Base-by-base conservation (phyloP, 768 basidiomycete species). In the Pleurotus platypus region DNA sequence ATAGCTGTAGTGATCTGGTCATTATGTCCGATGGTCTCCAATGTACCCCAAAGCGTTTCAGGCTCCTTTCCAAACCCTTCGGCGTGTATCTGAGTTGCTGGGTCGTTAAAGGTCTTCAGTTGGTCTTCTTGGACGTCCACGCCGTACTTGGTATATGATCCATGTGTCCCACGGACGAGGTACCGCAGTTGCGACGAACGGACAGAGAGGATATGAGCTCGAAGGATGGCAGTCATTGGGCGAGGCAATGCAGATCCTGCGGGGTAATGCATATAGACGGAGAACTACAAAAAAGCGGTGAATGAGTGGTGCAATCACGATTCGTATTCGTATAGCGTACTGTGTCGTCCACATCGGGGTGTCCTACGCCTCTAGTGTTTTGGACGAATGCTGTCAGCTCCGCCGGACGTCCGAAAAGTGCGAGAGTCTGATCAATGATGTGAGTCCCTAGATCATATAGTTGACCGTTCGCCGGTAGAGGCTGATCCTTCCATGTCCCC, bases 361-460 rank as follows among this genome's bases (percentile, higher is more conserved):
- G 74, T 5, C 87, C 89, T 63, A 84, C 69, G n/a, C 81, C 81
- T 51, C 90, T 79, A 38, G 84, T 69, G 66, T 92, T 92, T 64
- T 85, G 80, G 22, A 86, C 73, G 64, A 89, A 82, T 1, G 85
- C 89, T 3, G 87, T 87, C 24, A 94, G 69, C 57, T 70, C 82
- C 30, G 77, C 66, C 0, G 93, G 92, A 49, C 83, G 75, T 38
- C 92, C 93, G 64, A 94, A 94, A 42, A 94, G 78, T 8, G 75
- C 74, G 27, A 93, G 72, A 4, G 82, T 77, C 69, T 93, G 90
- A 71, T 93, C 90, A 61, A 93, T 82, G 24, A 92, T 76, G 68
- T 94, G 91, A 6, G 87, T 72, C 4, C 89, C 92, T 18, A 94
- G 78, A 67, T 94, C 91, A 67, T 85, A 94, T 2, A 85, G 82